Percentiles rank a stretch among this genome's conserved stretches.
phyloP scores from a whole-genome alignment of 2,329 filamentous ascomycete species.

The Pseudopyrenochaeta lycopersici region DNA sequence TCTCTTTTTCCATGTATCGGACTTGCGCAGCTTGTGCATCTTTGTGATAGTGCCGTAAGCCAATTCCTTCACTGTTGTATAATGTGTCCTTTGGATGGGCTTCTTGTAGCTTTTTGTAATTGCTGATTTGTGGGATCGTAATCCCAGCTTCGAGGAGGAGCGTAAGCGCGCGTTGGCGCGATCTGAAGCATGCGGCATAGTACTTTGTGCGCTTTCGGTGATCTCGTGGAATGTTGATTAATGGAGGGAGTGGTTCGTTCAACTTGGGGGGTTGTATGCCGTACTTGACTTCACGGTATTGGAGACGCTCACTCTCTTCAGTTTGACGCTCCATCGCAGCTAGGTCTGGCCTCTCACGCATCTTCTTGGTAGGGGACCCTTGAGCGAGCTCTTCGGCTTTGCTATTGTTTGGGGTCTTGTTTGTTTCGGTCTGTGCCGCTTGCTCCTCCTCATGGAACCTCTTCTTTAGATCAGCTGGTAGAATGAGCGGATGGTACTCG shows the following conservation, averaged over 20 bases:
- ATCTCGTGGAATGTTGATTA: constrained; percentile 44
- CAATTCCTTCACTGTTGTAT: constrained; percentile 17
- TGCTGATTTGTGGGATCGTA: constrained; percentile 34
- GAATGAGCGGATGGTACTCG: constrained; percentile 38
- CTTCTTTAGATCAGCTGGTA: constrained; percentile 20
- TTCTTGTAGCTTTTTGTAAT: constrained; percentile 36
- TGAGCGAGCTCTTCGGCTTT: constrained; percentile 19
- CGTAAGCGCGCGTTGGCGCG: constrained; percentile 39
- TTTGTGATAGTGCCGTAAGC: constrained; percentile 36
- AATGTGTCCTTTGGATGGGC: constrained; percentile 32
- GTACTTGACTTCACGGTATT: constrained; percentile 44
- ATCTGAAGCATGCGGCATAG: constrained; percentile 42
- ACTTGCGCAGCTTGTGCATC: constrained; percentile 31
- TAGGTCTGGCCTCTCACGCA: constrained; percentile 36
- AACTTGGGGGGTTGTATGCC: constrained; percentile 39
- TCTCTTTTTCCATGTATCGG: constrained; percentile 21
- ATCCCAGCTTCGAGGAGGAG: constrained; percentile 44
- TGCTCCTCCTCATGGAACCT: neutral
- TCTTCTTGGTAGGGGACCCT: constrained; percentile 27
- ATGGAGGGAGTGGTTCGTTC: constrained; percentile 31
- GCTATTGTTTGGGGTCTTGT: neutral
- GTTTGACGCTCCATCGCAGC: constrained; percentile 28
- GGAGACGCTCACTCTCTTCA: constrained; percentile 40
- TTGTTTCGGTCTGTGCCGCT: neutral
- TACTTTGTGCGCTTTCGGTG: constrained; percentile 29